Evolutionary conservation across 2,329 filamentous ascomycete species (phyloP).

Genomic region (Fusarium buharicum): DNA sequence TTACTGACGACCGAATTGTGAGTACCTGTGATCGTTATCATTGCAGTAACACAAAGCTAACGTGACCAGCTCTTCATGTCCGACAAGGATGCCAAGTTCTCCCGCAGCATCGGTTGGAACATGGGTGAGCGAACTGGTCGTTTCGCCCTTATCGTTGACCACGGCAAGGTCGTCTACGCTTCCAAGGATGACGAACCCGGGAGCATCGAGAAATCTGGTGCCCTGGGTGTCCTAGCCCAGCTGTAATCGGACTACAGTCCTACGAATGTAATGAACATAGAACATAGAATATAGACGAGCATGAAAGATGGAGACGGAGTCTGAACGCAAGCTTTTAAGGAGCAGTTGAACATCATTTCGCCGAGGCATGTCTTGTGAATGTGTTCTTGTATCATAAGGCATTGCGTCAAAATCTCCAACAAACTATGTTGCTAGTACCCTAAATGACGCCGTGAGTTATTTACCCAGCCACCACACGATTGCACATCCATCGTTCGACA

Average conservation of each 20-base stretch:
- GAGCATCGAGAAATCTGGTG: conserved; percentile 61
- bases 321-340: conserved; percentile 17
- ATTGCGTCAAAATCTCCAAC: conserved; percentile 10
- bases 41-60: conserved; percentile 13
- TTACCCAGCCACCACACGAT: conserved; percentile 21
- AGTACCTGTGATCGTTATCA: conserved; percentile 39
- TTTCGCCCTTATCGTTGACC: conserved; percentile 83
- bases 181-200: conserved; percentile 71
- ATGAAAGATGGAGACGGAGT: conserved; percentile 40
- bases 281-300: conserved; percentile 15
- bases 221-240: conserved; percentile 64
- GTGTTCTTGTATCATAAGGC: conserved; percentile 19
- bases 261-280: conserved; percentile 8
- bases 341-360: conserved; percentile 11
- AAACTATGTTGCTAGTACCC: conserved; percentile 19
- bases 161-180: conserved; percentile 85
- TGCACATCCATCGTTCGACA: conserved; percentile 28
- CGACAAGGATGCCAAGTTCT: conserved; percentile 76
- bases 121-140: conserved; percentile 78
- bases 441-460: conserved; percentile 25
- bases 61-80: conserved; percentile 75
- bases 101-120: conserved; percentile 80
- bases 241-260: conserved; percentile 52
- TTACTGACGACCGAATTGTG: conserved; percentile 74
- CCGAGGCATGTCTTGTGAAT: conserved; percentile 1